A percentile compares a stretch with the other conserved stretches of the same genome.
These are phyloP conservation scores for Strobilomyces confusus DNA, from an alignment of 768 basidiomycete species.

Conservation along the genomic window DNA sequence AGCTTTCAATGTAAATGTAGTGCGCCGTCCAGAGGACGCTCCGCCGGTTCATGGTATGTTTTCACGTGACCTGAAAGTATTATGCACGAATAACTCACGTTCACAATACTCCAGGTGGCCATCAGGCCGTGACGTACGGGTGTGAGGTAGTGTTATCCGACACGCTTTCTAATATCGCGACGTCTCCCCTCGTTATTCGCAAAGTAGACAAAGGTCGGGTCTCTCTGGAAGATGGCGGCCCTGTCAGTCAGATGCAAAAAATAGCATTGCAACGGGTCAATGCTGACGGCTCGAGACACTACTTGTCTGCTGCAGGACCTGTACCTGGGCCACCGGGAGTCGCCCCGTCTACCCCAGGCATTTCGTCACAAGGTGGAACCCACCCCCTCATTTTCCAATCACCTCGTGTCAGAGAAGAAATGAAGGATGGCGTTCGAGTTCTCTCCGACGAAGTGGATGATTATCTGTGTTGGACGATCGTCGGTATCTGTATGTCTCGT, in stretches of 20 bases:
- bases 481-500: conserved; percentile 76
- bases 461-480: conserved; percentile 94
- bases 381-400: conserved; percentile 78
- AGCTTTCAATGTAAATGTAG: conserved; percentile 89
- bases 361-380: conserved; percentile 72
- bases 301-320: conserved; percentile 85
- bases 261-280: conserved; percentile 86
- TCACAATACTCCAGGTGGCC: conserved; percentile 48
- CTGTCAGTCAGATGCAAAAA: conserved; percentile 96
- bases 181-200: conserved; percentile 81
- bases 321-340: conserved; percentile 72
- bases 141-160: conserved; percentile 86
- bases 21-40: conserved; percentile 66
- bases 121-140: conserved; percentile 87
- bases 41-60: conserved; percentile 58
- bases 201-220: conserved; percentile 91
- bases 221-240: conserved; percentile 83
- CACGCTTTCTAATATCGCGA: conserved; percentile 78
- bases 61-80: conserved; percentile 47
- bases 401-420: conserved; percentile 77
- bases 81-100: conserved; percentile 36
- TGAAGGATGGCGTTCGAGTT: conserved; percentile 69
- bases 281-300: conserved; percentile 78
- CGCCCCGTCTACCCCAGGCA: conserved; percentile 67
- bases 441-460: conserved; percentile 91